Evolutionary conservation across 352 stramenopile genomes (phyloP), one percentile per base, ranked within the genome.

Genomic region (Paralagenidium karlingii): DNA sequence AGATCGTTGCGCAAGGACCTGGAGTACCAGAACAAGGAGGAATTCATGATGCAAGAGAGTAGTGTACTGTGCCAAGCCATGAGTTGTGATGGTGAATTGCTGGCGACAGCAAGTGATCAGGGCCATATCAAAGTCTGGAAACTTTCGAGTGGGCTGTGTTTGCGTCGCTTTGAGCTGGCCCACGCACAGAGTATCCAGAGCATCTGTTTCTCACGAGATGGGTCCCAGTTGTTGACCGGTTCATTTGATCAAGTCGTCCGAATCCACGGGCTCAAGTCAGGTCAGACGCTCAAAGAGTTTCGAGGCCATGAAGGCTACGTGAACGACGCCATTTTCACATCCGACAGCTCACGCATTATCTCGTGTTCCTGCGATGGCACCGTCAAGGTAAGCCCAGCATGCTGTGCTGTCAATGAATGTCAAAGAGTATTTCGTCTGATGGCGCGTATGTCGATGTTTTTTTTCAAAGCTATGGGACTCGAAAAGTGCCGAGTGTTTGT

Each of bases 71-170:
- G 81, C 1, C 64, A 96, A 51, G 71, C 76, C 12, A 80, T 95
- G 37, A 96, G 74, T 30, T 66, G 68, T 10, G 84, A 97, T 50
- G 76, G 75, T 28, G 66, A 82, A 19, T 43, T 96, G 38, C 57
- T 98, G 25, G 92, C 84, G 5, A 94, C 78, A 2, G 84, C 78
- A 0, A 90, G 82, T 40, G 63, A 82, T 25, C 61, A 84, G 24
- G 90, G 89, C 15, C 82, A 74, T 22, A 52, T 97, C 8, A 94
- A 94, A 47, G 73, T 98, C 20, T 98, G 89, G 89, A 95, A 94
- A 30, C 47, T 97, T 18, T 54, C 68, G 0, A 92, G 70, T 3
- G 92, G 92, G 2, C 68, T 86, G 20, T 96, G 89, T 55, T 52
- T 97, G 8, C 73, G 87, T 24, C 75, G 86, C 38, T 93, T 96